A percentile compares a stretch with the other conserved stretches of the same genome.
Evolutionary conservation across 2,329 filamentous ascomycete species (phyloP).

Genomic region (Leptographium radiaticola): DNA sequence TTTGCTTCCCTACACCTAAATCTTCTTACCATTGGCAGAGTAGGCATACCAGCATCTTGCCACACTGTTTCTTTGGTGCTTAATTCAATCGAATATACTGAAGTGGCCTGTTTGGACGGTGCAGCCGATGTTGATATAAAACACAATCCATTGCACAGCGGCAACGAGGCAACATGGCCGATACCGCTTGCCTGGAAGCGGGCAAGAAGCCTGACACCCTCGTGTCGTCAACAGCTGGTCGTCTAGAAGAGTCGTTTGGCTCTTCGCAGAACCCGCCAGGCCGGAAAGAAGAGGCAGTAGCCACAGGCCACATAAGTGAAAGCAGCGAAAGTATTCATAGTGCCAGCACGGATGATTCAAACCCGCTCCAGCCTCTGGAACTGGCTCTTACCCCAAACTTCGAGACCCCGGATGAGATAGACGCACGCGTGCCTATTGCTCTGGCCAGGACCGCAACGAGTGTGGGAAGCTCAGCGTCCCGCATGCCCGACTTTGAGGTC

Average conservation of each 20-base stretch:
- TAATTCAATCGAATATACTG: background rate
- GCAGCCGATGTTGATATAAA: background rate
- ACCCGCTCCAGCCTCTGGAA: conserved; percentile 11
- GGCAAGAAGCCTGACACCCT: too few relatives aligned
- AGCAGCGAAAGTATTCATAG: conserved; percentile 2
- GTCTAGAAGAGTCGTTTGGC: background rate
- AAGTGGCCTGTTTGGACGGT: background rate
- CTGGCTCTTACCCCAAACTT: conserved; percentile 11
- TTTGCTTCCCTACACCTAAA: background rate
- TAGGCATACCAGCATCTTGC: background rate
- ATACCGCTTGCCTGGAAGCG: background rate
- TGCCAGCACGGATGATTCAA: conserved; percentile 7
- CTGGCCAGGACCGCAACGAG: conserved; percentile 26
- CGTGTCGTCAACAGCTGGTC: background rate
- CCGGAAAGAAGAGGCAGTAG: background rate
- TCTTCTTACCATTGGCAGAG: too few relatives aligned
- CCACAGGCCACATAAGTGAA: background rate
- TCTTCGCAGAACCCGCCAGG: background rate
- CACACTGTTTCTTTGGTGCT: background rate
- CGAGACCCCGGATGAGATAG: conserved; percentile 9
- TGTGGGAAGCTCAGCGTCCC: conserved; percentile 23
- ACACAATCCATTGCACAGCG: background rate
- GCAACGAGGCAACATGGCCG: background rate
- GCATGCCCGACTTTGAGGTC: conserved; percentile 50
- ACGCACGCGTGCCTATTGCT: conserved; percentile 23